These are phyloP conservation scores for Roridomyces roridus DNA, from an alignment of 768 basidiomycete genomes.

Conservation along the genomic window DNA sequence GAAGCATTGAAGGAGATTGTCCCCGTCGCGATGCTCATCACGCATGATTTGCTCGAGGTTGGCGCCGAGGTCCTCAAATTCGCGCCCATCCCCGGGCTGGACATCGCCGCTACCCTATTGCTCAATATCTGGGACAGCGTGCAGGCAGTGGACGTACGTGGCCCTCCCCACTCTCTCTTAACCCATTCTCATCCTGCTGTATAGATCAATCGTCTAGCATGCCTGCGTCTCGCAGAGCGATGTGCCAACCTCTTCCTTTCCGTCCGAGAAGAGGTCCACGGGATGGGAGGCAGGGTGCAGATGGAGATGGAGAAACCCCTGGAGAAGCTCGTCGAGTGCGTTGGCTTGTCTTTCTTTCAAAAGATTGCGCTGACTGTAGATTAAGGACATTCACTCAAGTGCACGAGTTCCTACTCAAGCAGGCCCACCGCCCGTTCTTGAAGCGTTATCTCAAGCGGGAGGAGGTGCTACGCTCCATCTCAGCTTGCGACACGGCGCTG, in stretches of 20 bases:
- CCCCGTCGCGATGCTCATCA: constrained; percentile 37
- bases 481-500: constrained; percentile 56
- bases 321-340: constrained; percentile 48
- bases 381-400: constrained; percentile 40
- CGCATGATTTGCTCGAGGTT: constrained; percentile 42
- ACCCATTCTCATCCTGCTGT: background rate
- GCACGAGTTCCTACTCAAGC: constrained; percentile 52
- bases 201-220: constrained; percentile 66
- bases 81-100: constrained; percentile 58
- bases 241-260: constrained; percentile 65
- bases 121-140: constrained; percentile 64
- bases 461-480: constrained; percentile 58
- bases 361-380: background rate
- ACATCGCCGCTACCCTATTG: constrained; percentile 51
- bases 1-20: constrained; percentile 38
- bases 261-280: constrained; percentile 57
- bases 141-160: constrained; percentile 59
- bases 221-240: constrained; percentile 65
- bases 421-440: constrained; percentile 66
- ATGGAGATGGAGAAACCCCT: constrained; percentile 55
- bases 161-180: background rate
- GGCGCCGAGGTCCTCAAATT: constrained; percentile 46
- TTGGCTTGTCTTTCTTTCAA: background rate
- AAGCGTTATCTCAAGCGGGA: constrained; percentile 72
- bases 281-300: constrained; percentile 48